These are phyloP conservation scores for Odontarrhena argentea DNA, from an alignment of 345 rosid genomes.

Conservation along the genomic window DNA sequence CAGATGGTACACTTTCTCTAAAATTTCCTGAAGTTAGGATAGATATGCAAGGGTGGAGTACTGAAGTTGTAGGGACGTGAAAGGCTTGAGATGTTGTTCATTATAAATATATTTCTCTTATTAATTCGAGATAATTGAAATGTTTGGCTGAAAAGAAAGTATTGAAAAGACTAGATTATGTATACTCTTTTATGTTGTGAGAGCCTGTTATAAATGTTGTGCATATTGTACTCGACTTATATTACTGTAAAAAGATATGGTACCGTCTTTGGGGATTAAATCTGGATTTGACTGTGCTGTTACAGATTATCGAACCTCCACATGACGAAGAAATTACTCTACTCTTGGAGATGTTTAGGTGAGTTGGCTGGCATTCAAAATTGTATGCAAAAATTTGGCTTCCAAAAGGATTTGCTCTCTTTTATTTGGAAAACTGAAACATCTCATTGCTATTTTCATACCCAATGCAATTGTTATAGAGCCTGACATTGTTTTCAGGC, in stretches of 20 bases:
- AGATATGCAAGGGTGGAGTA: not conserved
- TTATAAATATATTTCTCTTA: conserved; percentile 5
- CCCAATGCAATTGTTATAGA: conserved; percentile 17
- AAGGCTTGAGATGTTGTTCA: conserved; percentile 18
- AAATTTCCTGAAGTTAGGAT: not conserved
- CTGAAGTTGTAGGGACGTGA: conserved; percentile 9
- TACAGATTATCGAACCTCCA: conserved; percentile 96
- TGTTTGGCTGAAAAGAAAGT: conserved; percentile 18
- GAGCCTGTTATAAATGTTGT: conserved; percentile 7
- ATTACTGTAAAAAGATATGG: conserved; percentile 9
- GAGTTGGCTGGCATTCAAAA: conserved; percentile 41
- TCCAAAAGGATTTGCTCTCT: not conserved
- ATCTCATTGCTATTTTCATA: conserved; percentile 26
- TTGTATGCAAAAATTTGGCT: conserved; percentile 7
- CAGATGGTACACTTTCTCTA: not conserved
- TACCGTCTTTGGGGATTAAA: conserved; percentile 16
- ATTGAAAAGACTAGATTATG: conserved; percentile 4
- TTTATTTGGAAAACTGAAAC: not conserved
- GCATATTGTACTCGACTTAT: conserved; percentile 1
- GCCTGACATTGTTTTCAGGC: conserved; percentile 47
- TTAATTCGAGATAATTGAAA: not conserved
- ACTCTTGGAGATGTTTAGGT: conserved; percentile 86
- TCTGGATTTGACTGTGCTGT: conserved; percentile 20
- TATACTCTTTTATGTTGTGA: conserved; percentile 15
- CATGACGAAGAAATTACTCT: conserved; percentile 85